phyloP scores from a whole-genome alignment of 345 rosid species.

The Gossypium australe region DNA sequence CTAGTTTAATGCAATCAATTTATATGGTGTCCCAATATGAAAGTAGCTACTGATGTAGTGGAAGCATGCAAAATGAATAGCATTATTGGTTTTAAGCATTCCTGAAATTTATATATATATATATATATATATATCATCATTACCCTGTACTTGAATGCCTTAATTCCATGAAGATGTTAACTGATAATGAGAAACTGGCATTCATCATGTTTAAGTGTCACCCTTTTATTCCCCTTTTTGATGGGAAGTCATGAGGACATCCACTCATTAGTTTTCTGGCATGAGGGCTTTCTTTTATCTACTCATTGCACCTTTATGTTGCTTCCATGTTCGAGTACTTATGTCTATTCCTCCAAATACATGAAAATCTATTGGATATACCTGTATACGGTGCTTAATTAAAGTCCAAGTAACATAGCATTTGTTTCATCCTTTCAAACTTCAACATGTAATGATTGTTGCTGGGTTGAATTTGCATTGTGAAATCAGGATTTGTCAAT shows the following conservation, averaged over 20 bases:
- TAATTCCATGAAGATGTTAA: neutral
- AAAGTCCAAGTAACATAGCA: too few species aligned
- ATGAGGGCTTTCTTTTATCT: neutral
- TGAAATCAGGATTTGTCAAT: neutral
- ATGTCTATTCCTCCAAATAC: too few species aligned
- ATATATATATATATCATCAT: too few species aligned
- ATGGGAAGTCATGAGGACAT: neutral
- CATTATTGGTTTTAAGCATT: slow-evolving; percentile 12
- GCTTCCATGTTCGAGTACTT: too few species aligned
- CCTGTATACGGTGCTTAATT: too few species aligned
- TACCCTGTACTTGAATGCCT: neutral
- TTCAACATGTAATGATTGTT: neutral
- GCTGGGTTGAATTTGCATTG: neutral
- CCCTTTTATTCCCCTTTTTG: neutral
- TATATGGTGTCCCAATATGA: neutral
- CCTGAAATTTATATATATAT: neutral
- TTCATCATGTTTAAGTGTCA: neutral
- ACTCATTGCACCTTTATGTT: neutral
- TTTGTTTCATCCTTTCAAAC: neutral
- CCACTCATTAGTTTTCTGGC: neutral
- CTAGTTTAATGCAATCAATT: neutral
- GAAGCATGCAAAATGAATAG: neutral
- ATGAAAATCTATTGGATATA: too few species aligned
- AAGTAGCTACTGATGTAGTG: neutral
- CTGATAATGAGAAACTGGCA: neutral